A percentile compares a stretch with the other conserved stretches of the same genome.
These are phyloP conservation scores for Aphanomyces cochlioides DNA, from an alignment of 352 stramenopile genomes.

Conservation along the genomic window DNA sequence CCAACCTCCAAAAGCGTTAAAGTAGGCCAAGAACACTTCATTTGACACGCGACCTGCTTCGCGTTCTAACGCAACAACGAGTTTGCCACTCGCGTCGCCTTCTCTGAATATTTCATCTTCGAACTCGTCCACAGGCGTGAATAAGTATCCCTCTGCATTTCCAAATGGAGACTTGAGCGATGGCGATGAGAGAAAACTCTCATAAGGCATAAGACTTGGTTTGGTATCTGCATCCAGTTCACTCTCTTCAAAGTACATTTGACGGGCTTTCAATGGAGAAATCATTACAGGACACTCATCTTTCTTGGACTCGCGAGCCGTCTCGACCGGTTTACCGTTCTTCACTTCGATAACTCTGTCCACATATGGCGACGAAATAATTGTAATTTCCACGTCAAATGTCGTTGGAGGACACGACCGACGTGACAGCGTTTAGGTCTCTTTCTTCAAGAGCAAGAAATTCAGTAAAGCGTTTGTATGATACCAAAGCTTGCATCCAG, in stretches of 20 bases:
- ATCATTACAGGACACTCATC: neutral
- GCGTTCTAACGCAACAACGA: conserved; percentile 44
- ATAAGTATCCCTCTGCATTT: conserved; percentile 31
- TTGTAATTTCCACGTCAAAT: conserved; percentile 43
- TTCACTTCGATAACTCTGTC: conserved; percentile 32
- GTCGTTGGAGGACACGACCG: conserved; percentile 34
- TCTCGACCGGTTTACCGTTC: neutral
- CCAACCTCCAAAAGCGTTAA: conserved; percentile 43
- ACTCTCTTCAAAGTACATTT: neutral
- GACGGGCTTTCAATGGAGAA: neutral
- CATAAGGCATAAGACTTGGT: neutral
- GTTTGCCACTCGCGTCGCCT: conserved; percentile 18
- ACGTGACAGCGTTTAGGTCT: conserved; percentile 47
- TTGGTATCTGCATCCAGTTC: conserved; percentile 11
- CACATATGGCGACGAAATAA: conserved; percentile 40
- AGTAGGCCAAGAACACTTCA: conserved; percentile 59
- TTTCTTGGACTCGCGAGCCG: neutral
- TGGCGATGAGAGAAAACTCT: neutral
- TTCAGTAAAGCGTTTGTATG: conserved; percentile 36
- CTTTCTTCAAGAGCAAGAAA: conserved; percentile 36
- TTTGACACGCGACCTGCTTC: conserved; percentile 55
- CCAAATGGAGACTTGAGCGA: conserved; percentile 27
- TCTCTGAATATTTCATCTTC: conserved; percentile 39
- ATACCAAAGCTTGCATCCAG: conserved; percentile 45
- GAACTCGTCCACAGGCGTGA: neutral